Percentiles rank a stretch among this genome's conserved stretches.
Conservation (phyloP, 495 filamentous ascomycete genomes). For the Xylaria castorea region DNA sequence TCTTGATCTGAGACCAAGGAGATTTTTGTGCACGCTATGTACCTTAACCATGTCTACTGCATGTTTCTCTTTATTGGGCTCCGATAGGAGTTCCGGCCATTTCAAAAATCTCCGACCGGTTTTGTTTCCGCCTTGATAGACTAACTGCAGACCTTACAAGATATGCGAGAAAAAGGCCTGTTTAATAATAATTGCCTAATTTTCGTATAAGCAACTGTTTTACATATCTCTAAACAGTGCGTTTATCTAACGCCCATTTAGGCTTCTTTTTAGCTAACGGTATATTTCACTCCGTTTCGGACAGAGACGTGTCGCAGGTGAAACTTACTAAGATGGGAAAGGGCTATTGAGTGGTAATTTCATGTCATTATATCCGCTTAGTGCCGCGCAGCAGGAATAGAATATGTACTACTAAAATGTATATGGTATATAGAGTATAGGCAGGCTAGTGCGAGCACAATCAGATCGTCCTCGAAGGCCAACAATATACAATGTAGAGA, state of each 20-base stretch:
- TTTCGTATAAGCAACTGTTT: neutral
- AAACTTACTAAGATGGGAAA: neutral
- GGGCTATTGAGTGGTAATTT: neutral
- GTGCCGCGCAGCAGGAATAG: neutral
- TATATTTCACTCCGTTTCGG: neutral
- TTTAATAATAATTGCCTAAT: neutral
- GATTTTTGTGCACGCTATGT: neutral
- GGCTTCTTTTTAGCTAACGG: neutral
- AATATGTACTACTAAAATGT: neutral
- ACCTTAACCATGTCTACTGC: neutral
- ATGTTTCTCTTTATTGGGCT: neutral
- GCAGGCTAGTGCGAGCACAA: neutral
- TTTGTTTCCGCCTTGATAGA: neutral
- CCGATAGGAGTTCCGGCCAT: neutral
- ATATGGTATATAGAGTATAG: neutral
- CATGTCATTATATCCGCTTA: neutral
- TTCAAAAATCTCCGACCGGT: neutral
- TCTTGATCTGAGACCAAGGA: neutral
- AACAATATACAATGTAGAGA: neutral
- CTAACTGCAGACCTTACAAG: neutral
- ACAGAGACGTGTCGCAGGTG: neutral
- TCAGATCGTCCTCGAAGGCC: neutral
- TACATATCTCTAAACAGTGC: neutral
- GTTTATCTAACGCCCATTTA: neutral
- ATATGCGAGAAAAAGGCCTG: neutral